Base-by-base conservation (phyloP, 768 basidiomycete species). In the Boletus fagicola region DNA sequence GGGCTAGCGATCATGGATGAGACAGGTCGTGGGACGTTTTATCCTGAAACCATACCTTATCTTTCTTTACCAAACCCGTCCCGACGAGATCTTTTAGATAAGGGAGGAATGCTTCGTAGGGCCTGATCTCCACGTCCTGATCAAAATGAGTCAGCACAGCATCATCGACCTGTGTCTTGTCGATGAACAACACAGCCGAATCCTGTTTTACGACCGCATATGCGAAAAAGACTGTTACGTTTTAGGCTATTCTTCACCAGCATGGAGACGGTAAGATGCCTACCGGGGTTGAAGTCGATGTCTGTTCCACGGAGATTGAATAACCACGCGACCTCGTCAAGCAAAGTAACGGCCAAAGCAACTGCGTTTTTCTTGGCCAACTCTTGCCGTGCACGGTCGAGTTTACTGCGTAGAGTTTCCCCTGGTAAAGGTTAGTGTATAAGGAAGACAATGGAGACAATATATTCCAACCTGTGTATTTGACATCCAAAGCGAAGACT, bases 321-420 rank as follows among this genome's bases (percentile, higher is more conserved):
- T 39, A 94, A 68, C 94, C 94, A 98, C 0, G 93, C 94, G 49
- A 96, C 85, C 70, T 98, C 96, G 70, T 98, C 96, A 22, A 98
- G 82, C 80, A 88, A 86, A n/a, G 81, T 88, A 5, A 98, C 81
- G 1, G 96, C 86, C 42, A 91, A 71, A 2, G 89, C 93, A 61
- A 76, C 69, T 1, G 74, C 75, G 4, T 76, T 72, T 57, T 79
- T 76, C 66, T 85, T 81, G n/a, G 74, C 75, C 53, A 96, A 62
- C 58, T 88, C 85, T 55, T 84, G 80, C 35, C 92, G 79, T 6
- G 93, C 73, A 20, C 77, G 74, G 18, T 74, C 72, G 42, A 99
- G 76, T 72, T 99, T 99, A 30, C 82, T 80, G 36, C 71, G 63
- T 33, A 85, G 78, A 0, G 80, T 76, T 75, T 87, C 80, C 8